These are phyloP conservation scores for Kuraishia ogatae DNA, from an alignment of 805 yeast genomes.

Conservation along the genomic window DNA sequence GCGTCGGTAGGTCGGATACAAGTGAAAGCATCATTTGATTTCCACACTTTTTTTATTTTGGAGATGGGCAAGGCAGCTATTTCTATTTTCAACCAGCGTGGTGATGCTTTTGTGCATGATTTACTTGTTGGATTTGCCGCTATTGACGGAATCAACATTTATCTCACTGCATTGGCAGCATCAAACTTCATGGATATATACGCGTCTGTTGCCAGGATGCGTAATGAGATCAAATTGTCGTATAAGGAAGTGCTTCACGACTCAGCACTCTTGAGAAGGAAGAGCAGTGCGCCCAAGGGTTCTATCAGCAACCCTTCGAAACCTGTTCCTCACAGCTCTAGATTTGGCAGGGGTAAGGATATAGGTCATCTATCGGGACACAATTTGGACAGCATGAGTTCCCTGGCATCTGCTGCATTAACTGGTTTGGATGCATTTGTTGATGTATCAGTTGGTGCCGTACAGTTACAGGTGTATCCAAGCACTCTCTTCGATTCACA, in stretches of 20 bases:
- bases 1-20: conserved; percentile 48
- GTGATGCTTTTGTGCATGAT: conserved; percentile 41
- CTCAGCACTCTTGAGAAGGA: conserved; percentile 24
- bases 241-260: conserved; percentile 70
- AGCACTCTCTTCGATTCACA: conserved; percentile 71
- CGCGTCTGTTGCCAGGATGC: conserved; percentile 60
- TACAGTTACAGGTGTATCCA: conserved; percentile 69
- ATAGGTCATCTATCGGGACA: background rate
- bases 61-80: conserved; percentile 37
- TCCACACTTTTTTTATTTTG: conserved; percentile 72
- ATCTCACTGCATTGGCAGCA: conserved; percentile 77
- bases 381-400: background rate
- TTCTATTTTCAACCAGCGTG: conserved; percentile 63
- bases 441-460: conserved; percentile 47
- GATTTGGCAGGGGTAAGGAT: background rate
- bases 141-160: conserved; percentile 48
- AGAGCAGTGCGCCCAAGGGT: background rate
- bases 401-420: conserved; percentile 11
- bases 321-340: conserved; percentile 6
- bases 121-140: conserved; percentile 43
- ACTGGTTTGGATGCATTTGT: conserved; percentile 57
- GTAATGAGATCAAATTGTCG: conserved; percentile 62
- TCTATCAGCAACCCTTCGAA: background rate
- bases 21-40: conserved; percentile 67
- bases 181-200: conserved; percentile 74